Base-by-base conservation (phyloP, 805 yeast genomes). In the Pichia pseudocactophila region DNA sequence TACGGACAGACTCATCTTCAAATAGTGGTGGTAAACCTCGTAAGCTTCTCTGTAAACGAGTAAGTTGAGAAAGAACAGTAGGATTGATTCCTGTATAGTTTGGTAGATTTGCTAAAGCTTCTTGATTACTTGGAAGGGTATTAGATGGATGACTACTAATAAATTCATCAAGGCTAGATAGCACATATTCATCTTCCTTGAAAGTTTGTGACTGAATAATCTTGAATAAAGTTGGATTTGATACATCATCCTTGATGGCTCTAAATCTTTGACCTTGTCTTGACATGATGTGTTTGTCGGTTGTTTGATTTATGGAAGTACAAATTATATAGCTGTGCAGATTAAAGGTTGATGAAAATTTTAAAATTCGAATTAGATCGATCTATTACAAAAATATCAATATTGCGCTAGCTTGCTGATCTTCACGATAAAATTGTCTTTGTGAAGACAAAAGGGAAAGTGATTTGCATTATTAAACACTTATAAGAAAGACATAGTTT, bases 11-110 rank as follows among this genome's bases (percentile, higher is more conserved):
- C 9, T 50, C 52, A 18, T 57, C 65, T 15, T 55, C 44, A 34
- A 62, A 45, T 12, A 64, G 47, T 4, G 68, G 68, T 7, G 66
- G 65, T 28, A 64, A 41, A 3, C 68, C 68, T 42, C 65, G 51
- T 15, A 64, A 48, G 33, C 61, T 66, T 51, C 68, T 55, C 43
- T 62, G 66, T 27, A 63, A 50, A 46, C 68, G 58, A 40, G 62
- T 62, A 40, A 64, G 43, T 42, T 63, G 67, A 31, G 62, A 54
- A 16, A 61, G 42, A 7, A 50, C 54, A 5, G 62, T 53, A 15
- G 58, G 46, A 25, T 52, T 55, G 1, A 59, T 55, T 7, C 63
- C 62, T 5, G 46, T 37, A 41, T 56, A 57, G 13, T 41, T 41
- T 0, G 48, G 25, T 2, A 33, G 34, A 15, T 28, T n/a, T 12